These are phyloP conservation scores for Begonia fuchsioides DNA, from an alignment of 306 rosid species.

Conservation along the genomic window DNA sequence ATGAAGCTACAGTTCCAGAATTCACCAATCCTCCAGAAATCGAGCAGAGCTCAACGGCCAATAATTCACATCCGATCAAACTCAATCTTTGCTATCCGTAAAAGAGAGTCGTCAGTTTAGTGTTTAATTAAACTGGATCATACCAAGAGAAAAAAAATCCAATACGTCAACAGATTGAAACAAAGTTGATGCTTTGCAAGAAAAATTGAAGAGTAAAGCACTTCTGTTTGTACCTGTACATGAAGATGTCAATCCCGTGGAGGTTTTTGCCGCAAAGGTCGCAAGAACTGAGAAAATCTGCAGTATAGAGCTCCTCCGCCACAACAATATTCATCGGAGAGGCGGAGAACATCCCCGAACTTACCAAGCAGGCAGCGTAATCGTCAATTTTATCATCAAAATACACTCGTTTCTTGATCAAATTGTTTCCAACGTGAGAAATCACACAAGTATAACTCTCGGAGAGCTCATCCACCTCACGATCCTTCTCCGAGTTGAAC, in stretches of 20 bases:
- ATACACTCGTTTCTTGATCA: slow-evolving; percentile 25
- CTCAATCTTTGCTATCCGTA: too few relatives aligned
- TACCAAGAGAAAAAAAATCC: too few relatives aligned
- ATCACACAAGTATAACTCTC: slow-evolving; percentile 52
- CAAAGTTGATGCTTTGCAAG: too few relatives aligned
- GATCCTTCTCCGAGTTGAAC: slow-evolving; percentile 8
- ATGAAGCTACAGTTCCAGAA: too few relatives aligned
- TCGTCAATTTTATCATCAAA: slow-evolving; percentile 23
- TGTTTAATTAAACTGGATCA: too few relatives aligned
- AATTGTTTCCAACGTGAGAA: slow-evolving; percentile 26
- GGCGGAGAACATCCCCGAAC: slow-evolving; percentile 35
- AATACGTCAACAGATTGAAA: too few relatives aligned
- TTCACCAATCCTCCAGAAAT: too few relatives aligned
- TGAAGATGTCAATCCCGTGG: slow-evolving; percentile 65
- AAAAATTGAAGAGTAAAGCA: too few relatives aligned
- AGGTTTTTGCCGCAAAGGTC: slow-evolving; percentile 48
- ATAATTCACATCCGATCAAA: too few relatives aligned
- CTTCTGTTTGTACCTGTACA: slow-evolving; percentile 44
- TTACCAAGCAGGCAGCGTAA: slow-evolving; percentile 8
- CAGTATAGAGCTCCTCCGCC: slow-evolving; percentile 18
- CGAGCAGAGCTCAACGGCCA: too few relatives aligned
- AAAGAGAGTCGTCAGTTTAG: too few relatives aligned
- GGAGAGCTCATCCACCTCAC: slow-evolving; percentile 25
- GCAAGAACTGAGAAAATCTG: slow-evolving; percentile 43
- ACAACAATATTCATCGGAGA: slow-evolving; percentile 36